Percentiles rank a stretch among this genome's conserved stretches.
Conservation (phyloP, 148 eudicot species). For the Chenopodium formosanum region DNA sequence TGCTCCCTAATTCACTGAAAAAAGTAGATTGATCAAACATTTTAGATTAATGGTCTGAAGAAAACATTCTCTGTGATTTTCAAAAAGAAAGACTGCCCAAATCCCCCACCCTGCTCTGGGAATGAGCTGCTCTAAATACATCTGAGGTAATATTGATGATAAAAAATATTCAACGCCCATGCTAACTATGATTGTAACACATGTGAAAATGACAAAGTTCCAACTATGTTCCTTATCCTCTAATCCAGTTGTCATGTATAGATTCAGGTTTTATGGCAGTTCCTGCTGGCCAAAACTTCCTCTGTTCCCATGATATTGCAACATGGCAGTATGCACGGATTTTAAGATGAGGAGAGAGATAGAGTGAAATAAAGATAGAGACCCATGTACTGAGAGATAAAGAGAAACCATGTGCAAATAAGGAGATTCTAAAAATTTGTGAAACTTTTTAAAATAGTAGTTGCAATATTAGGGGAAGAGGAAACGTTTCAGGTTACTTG, state of each 20-base stretch:
- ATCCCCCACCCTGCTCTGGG: not conserved
- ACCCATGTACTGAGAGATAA: not conserved
- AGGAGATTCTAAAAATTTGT: too few relatives aligned
- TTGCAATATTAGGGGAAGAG: too few relatives aligned
- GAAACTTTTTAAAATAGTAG: too few relatives aligned
- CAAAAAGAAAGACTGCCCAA: not conserved
- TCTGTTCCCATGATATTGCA: too few relatives aligned
- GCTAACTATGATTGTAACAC: not conserved
- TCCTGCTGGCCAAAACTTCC: not conserved
- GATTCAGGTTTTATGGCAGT: not conserved
- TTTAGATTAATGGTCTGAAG: not conserved
- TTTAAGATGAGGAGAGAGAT: too few relatives aligned
- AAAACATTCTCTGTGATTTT: not conserved
- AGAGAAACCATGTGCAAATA: not conserved
- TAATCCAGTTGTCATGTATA: not conserved
- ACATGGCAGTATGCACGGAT: too few relatives aligned
- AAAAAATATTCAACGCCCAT: not conserved
- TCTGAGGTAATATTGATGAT: not conserved
- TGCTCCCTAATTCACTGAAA: not conserved
- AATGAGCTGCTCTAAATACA: not conserved
- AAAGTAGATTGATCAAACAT: not conserved
- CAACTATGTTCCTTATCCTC: not conserved
- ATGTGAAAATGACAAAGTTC: not conserved
- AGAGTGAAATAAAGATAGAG: too few relatives aligned
- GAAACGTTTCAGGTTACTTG: not conserved